Base-by-base conservation (phyloP, 2,329 filamentous ascomycete genomes). In the Hirsutella rhossiliensis region DNA sequence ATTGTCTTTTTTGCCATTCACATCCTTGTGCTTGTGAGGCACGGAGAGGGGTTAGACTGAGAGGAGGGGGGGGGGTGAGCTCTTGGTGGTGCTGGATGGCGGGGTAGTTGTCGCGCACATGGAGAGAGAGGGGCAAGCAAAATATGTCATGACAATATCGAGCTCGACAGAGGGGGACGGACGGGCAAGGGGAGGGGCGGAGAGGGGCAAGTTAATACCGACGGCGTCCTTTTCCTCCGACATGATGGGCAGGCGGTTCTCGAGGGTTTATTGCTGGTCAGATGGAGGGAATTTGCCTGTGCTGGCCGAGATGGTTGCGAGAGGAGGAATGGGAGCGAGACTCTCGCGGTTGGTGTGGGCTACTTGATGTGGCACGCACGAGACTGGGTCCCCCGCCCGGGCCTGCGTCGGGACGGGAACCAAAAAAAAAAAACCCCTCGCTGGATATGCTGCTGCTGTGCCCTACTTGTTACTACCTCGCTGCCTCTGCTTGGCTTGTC, bases 181-280 rank as follows among this genome's bases (percentile, higher is more conserved):
- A 19, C n/a, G 18, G 15, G 17, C n/a, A 17, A 37, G 18, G 34
- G 15, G n/a, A 36, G 3, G 12, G 20, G 36, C 37, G 43, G n/a
- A 31, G 15, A 23, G 27, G 39, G 28, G 44, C 38, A 37, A 18
- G 29, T 20, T 19, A 63, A 51, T 57, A 71, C 67, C 69, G 50
- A 62, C 67, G 50, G 59, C 52, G 48, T 65, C 67, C 62, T 70
- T 69, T 29, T 62, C 59, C 44, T 70, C 67, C 55, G 67, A 64
- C 64, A 68, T 67, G 54, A 57, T 67, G 63, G 58, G 56, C 56
- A 55, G 50, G 46, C 47, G 41, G 47, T 39, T 38, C 23, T 37
- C n/a, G n/a, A 15, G 18, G 18, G 15, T 5, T 18, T 5, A 3
- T 18, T 13, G 34, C 15, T 37, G 34, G 29, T n/a, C 27, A 4